These are phyloP conservation scores for Geotrichum macrosporum DNA, from an alignment of 1,139 yeast genomes.

Conservation along the genomic window DNA sequence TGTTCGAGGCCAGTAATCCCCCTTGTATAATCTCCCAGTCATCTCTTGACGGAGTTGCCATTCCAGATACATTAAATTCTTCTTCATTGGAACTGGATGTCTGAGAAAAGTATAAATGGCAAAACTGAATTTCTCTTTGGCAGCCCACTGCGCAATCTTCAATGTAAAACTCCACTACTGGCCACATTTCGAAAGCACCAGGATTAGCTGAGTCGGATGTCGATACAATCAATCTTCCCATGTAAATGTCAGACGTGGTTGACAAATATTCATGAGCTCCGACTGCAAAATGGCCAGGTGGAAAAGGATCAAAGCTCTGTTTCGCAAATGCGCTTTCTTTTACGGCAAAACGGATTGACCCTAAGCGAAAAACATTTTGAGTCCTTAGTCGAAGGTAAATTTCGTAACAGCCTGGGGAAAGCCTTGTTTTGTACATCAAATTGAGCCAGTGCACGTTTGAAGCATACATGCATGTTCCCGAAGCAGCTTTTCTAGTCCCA, in stretches of 20 bases:
- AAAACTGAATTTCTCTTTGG: constrained; percentile 16
- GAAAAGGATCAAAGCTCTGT: constrained; percentile 19
- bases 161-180: constrained; percentile 17
- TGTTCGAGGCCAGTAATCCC: neutral
- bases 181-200: constrained; percentile 15
- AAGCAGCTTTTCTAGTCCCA: constrained; percentile 23
- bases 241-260: constrained; percentile 10
- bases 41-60: constrained; percentile 14
- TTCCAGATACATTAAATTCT: neutral
- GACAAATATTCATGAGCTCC: constrained; percentile 14
- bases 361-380: constrained; percentile 25
- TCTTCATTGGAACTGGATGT: neutral
- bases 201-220: neutral
- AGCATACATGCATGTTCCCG: constrained; percentile 30
- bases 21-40: constrained; percentile 13
- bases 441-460: constrained; percentile 30
- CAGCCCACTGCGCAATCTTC: constrained; percentile 14
- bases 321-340: constrained; percentile 15
- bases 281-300: constrained; percentile 15
- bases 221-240: constrained; percentile 19
- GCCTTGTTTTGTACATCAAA: constrained; percentile 28
- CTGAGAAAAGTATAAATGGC: constrained; percentile 14
- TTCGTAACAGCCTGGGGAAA: constrained; percentile 31
- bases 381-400: constrained; percentile 28
- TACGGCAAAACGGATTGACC: constrained; percentile 27